These are phyloP conservation scores for Fusarium sarcochroum DNA, from an alignment of 2,329 filamentous ascomycete genomes.

Conservation along the genomic window DNA sequence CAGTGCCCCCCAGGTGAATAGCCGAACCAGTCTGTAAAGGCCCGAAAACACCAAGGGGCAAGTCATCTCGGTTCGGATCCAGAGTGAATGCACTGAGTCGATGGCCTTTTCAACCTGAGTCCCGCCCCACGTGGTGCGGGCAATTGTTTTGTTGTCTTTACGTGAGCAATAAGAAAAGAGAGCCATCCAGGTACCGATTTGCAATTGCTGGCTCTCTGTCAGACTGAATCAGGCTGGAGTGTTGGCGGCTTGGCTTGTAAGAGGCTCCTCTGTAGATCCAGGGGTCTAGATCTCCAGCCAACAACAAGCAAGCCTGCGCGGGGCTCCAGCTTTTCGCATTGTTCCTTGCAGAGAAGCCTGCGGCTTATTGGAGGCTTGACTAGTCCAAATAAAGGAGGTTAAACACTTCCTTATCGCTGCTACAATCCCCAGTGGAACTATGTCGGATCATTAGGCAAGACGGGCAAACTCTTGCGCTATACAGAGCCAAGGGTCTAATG, in stretches of 20 bases:
- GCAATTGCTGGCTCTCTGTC: slow-evolving; percentile 3
- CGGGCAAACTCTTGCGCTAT: slow-evolving; percentile 19
- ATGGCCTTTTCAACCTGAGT: slow-evolving; percentile 17
- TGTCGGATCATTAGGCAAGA: slow-evolving; percentile 26
- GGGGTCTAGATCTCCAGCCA: slow-evolving; percentile 44
- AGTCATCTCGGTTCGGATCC: slow-evolving; percentile 43
- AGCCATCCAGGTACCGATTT: slow-evolving; percentile 31
- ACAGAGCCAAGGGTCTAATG: slow-evolving; percentile 12
- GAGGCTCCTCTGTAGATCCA: slow-evolving; percentile 40
- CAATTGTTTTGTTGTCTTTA: slow-evolving; percentile 22
- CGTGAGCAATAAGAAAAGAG: slow-evolving; percentile 9
- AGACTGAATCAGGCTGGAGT: slow-evolving; percentile 6
- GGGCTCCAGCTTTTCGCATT: slow-evolving; percentile 50
- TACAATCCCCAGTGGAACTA: slow-evolving; percentile 11
- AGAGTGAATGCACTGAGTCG: slow-evolving; percentile 20
- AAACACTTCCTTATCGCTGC: slow-evolving; percentile 21
- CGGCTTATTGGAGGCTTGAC: slow-evolving; percentile 39
- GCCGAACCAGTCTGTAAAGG: slow-evolving; percentile 35
- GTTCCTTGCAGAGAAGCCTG: slow-evolving; percentile 46
- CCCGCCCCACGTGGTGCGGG: slow-evolving; percentile 44
- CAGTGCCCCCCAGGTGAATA: slow-evolving; percentile 27
- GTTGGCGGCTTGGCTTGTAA: slow-evolving; percentile 39
- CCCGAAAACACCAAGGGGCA: slow-evolving; percentile 36
- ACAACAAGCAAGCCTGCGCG: slow-evolving; percentile 43
- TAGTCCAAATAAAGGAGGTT: slow-evolving; percentile 33